A percentile compares a stretch with the other conserved stretches of the same genome.
These are phyloP conservation scores for Geoglossum cookeanum DNA, from an alignment of 2,329 filamentous ascomycete species.

Conservation along the genomic window DNA sequence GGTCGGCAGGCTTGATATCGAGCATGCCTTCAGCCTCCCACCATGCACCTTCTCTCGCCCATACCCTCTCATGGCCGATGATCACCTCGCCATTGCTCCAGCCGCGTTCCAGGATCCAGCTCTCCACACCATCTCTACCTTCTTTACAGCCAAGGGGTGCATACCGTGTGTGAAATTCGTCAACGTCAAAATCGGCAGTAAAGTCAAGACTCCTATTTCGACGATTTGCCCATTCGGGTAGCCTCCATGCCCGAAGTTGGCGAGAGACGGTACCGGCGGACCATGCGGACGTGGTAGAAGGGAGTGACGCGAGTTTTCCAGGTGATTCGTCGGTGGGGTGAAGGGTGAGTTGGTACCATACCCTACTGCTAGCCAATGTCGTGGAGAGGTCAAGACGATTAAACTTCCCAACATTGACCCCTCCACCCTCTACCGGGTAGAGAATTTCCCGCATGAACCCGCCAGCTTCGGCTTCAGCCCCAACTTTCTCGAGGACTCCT, in stretches of 20 bases:
- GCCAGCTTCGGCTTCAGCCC: slow-evolving; percentile 59
- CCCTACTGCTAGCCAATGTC: slow-evolving; percentile 62
- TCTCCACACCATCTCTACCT: slow-evolving; percentile 82
- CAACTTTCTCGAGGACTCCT: slow-evolving; percentile 68
- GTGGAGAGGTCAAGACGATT: slow-evolving; percentile 62
- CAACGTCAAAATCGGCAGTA: slow-evolving; percentile 86
- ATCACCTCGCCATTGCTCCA: slow-evolving; percentile 98
- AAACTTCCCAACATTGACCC: slow-evolving; percentile 59
- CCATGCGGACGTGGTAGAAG: slow-evolving; percentile 66
- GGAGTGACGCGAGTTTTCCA: slow-evolving; percentile 49
- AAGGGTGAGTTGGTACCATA: slow-evolving; percentile 86
- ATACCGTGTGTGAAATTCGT: slow-evolving; percentile 80
- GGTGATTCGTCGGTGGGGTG: slow-evolving; percentile 83
- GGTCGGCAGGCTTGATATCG: slow-evolving; percentile 55
- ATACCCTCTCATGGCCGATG: slow-evolving; percentile 75
- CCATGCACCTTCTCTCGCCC: slow-evolving; percentile 89
- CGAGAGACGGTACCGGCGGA: slow-evolving; percentile 83
- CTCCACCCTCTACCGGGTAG: slow-evolving; percentile 57
- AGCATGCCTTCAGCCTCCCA: slow-evolving; percentile 97
- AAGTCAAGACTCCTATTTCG: slow-evolving; percentile 84
- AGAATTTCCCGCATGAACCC: slow-evolving; percentile 68
- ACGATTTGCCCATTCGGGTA: slow-evolving; percentile 92
- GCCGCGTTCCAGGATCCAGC: slow-evolving; percentile 80
- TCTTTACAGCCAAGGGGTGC: slow-evolving; percentile 68
- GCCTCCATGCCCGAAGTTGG: slow-evolving; percentile 79